Evolutionary conservation across 2,329 filamentous ascomycete genomes (phyloP), one percentile per base, ranked within the genome.

Genomic region (Aspergillus phoenicis): DNA sequence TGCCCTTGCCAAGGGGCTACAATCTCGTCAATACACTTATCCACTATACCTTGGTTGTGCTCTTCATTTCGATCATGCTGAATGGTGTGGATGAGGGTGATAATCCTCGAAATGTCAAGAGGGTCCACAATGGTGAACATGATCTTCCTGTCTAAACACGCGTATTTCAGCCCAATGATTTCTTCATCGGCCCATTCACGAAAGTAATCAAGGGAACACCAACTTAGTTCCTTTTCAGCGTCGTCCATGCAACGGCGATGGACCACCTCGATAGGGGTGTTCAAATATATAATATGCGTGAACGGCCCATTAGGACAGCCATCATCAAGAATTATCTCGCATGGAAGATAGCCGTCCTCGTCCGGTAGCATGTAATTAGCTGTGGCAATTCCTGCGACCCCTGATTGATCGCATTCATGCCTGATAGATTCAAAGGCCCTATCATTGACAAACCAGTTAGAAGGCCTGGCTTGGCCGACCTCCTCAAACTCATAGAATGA

Each of bases 181-280:
- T 88, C 86, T 0, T 61, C 54, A 7, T 78, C 33, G 67, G 84
- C 77, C 85, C 84, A 88, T 28, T 70, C 74, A 0, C 56, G n/a
- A 8, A 88, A 57, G 59, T 84, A 77, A 0, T 63, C 54, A 0
- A 71, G 41, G 0, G 81, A 77, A 11, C 65, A 28, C 3, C 20
- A 1, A 2, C 72, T 64, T 1, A 83, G 82, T 6, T 61, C 76
- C 77, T 13, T 59, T 11, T 59, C 30, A 1, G 20, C 66, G 63
- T 87, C 83, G 0, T 71, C 53, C 39, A 17, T 36, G 13, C 10
- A 36, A 13, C 33, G 33, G 2, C 13, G 33, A 36, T 36, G 11
- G 33, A 4, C 33, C 11, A 36, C 33, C 33, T 36, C 33, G 11
- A 36, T 11, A 36, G 33, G 33, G 33, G 33, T 36, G 33, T 36